Conservation (phyloP, 2,329 filamentous ascomycete genomes). For the Lachnellula cervina region DNA sequence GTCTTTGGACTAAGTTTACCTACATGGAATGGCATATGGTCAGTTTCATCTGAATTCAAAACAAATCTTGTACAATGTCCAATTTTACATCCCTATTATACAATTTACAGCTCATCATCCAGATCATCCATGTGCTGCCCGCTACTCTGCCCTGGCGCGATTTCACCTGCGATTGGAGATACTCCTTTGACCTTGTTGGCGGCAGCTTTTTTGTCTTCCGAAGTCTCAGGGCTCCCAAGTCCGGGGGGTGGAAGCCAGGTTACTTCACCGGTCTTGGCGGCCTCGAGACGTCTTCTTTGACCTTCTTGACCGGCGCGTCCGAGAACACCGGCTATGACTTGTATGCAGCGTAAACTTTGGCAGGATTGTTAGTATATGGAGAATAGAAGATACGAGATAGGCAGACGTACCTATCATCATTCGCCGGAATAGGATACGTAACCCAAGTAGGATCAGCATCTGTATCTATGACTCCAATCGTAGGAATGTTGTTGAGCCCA, state of each 20-base stretch:
- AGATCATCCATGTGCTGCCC: not conserved
- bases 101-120: not conserved
- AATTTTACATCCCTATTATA: not conserved
- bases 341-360: conserved; percentile 69
- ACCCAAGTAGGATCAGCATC: conserved; percentile 90
- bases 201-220: conserved; percentile 5
- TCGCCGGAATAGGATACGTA: conserved; percentile 93
- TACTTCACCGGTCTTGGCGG: conserved; percentile 57
- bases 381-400: not conserved
- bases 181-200: not conserved
- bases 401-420: conserved; percentile 75
- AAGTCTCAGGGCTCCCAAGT: conserved; percentile 21
- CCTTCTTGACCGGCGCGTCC: conserved; percentile 80
- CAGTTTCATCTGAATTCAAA: not conserved
- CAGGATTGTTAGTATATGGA: conserved; percentile 22
- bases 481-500: conserved; percentile 79
- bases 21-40: too few species aligned
- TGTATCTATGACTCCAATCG: conserved; percentile 91
- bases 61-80: not conserved
- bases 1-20: too few species aligned
- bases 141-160: not conserved
- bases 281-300: conserved; percentile 58
- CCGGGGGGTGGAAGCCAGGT: conserved; percentile 49
- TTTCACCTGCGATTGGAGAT: not conserved
- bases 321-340: conserved; percentile 78